A percentile compares a stretch with the other conserved stretches of the same genome.
Conservation (phyloP, 768 basidiomycete genomes). For the Suillus occidentalis region DNA sequence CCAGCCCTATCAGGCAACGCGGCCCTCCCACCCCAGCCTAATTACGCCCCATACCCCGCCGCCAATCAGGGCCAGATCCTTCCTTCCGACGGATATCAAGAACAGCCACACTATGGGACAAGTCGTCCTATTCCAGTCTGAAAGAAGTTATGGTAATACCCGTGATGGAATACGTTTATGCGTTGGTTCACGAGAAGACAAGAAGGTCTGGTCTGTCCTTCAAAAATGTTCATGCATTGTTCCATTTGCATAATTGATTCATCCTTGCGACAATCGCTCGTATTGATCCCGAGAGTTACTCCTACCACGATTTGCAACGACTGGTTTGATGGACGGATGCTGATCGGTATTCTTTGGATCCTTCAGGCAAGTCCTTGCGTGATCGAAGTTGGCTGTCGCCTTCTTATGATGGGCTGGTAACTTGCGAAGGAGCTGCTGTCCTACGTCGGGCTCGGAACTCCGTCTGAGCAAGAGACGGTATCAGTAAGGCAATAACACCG, state of each 20-base stretch:
- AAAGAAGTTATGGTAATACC: background rate
- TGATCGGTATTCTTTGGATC: background rate
- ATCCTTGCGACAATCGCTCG: slow-evolving; percentile 3
- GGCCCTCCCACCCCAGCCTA: slow-evolving; percentile 19
- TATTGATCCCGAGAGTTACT: background rate
- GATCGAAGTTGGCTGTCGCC: background rate
- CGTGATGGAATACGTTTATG: background rate
- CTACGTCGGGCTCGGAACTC: background rate
- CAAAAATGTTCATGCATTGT: background rate
- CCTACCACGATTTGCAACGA: background rate
- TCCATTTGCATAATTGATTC: background rate
- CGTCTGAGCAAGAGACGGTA: background rate
- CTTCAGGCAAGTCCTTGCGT: background rate
- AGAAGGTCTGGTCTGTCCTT: background rate
- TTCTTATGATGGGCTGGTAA: background rate
- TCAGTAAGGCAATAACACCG: background rate
- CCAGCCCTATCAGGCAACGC: slow-evolving; percentile 4
- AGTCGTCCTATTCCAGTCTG: slow-evolving; percentile 5
- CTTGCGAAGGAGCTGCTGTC: background rate
- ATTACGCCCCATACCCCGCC: slow-evolving; percentile 16
- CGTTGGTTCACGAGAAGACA: background rate
- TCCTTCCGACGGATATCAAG: slow-evolving; percentile 14
- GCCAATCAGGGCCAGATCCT: slow-evolving; percentile 14
- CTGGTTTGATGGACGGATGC: background rate
- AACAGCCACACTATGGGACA: slow-evolving; percentile 3